These are phyloP conservation scores for Mycena belliarum DNA, from an alignment of 768 basidiomycete species.

Conservation along the genomic window DNA sequence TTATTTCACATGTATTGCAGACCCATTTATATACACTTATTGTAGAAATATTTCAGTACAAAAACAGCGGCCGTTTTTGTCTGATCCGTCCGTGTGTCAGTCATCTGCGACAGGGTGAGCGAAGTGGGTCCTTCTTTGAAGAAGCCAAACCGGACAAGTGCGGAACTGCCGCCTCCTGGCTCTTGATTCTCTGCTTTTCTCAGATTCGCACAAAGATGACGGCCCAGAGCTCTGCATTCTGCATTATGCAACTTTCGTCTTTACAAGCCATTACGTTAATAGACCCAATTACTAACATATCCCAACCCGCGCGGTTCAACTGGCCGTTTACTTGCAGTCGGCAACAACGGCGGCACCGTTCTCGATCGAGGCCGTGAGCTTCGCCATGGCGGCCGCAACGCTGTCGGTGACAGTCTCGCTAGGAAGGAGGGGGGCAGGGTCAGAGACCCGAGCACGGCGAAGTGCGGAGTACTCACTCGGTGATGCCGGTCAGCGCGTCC, in stretches of 20 bases:
- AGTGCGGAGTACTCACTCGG: conserved; percentile 4
- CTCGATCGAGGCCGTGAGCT: conserved; percentile 14
- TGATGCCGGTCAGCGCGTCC: conserved; percentile 20
- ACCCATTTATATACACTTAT: no score
- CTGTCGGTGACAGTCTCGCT: conserved; percentile 4
- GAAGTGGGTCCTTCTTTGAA: no score
- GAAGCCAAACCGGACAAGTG: no score
- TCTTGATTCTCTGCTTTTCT: not conserved
- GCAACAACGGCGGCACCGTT: conserved; percentile 19
- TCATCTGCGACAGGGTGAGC: no score
- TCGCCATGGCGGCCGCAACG: conserved; percentile 10
- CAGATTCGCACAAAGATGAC: not conserved
- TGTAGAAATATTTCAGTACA: no score
- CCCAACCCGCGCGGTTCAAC: not conserved
- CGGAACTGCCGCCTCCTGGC: no score
- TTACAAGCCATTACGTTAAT: conserved; percentile 10
- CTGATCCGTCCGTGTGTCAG: no score
- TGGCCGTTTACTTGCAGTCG: conserved; percentile 8
- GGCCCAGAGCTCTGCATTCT: conserved; percentile 17
- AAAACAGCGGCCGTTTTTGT: no score
- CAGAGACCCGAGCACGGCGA: not conserved
- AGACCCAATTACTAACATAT: conserved; percentile 1
- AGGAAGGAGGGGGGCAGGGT: no score
- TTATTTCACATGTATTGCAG: no score
- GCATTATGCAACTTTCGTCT: conserved; percentile 19